Evolutionary conservation across 805 yeast species (phyloP).

Genomic region (Starmerella stigmatis): DNA sequence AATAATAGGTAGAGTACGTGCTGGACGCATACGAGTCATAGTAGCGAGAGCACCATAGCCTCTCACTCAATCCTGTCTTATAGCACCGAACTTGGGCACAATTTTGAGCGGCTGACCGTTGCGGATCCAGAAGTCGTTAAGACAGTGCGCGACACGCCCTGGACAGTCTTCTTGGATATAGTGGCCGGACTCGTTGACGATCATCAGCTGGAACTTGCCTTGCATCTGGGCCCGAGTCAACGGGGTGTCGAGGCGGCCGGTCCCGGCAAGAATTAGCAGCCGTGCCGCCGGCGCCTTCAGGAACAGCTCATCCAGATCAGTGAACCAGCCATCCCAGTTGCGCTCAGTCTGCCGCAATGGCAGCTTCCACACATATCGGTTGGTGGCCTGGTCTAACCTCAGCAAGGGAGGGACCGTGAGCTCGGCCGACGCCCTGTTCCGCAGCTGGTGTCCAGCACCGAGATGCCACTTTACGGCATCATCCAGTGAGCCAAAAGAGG

Average conservation of each 20-base stretch:
- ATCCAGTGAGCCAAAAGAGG: conserved; percentile 39
- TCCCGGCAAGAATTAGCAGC: conserved; percentile 72
- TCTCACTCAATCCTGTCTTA: conserved; percentile 19
- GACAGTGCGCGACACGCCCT: conserved; percentile 48
- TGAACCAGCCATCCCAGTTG: conserved; percentile 79
- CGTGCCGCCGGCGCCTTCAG: conserved; percentile 48
- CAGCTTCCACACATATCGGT: conserved; percentile 47
- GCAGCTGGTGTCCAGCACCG: conserved; percentile 39
- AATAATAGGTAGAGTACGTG: too few relatives aligned
- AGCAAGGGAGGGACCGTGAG: conserved; percentile 71
- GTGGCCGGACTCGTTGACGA: conserved; percentile 76
- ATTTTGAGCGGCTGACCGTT: conserved; percentile 27
- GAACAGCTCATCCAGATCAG: conserved; percentile 47
- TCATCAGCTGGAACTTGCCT: conserved; percentile 80
- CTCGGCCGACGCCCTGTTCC: conserved; percentile 51
- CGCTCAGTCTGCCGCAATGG: conserved; percentile 50
- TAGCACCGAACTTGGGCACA: conserved; percentile 30
- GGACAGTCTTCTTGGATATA: conserved; percentile 93
- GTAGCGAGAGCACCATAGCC: too few relatives aligned
- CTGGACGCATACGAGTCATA: too few relatives aligned
- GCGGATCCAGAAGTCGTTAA: conserved; percentile 31
- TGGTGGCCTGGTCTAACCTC: conserved; percentile 24
- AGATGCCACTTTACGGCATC: conserved; percentile 79
- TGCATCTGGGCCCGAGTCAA: conserved; percentile 96
- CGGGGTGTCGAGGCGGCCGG: conserved; percentile 75